Evolutionary conservation across 805 yeast species (phyloP).

Genomic region (Saccharomycopsis sp.): DNA sequence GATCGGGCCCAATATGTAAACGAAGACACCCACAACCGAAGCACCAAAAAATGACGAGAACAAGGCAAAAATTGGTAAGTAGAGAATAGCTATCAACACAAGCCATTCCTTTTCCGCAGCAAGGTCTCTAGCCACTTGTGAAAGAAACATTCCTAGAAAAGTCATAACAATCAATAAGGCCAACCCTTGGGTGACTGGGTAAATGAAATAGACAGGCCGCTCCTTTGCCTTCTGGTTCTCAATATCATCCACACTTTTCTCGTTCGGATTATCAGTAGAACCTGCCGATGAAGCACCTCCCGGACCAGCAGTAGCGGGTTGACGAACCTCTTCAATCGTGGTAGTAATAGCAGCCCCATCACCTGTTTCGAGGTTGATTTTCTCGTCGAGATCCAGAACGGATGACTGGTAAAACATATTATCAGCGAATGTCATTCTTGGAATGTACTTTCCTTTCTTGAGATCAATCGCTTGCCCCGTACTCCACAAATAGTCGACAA

Average conservation of each 20-base stretch:
- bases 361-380: background rate
- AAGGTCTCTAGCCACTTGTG: background rate
- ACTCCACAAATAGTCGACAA: background rate
- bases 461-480: background rate
- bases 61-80: background rate
- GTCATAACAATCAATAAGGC: background rate
- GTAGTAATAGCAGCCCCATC: background rate
- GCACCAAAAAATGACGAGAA: slow-evolving; percentile 1
- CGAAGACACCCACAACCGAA: background rate
- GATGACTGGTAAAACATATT: background rate
- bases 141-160: background rate
- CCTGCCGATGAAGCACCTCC: background rate
- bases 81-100: background rate
- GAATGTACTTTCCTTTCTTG: background rate
- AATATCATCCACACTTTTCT: background rate
- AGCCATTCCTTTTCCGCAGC: background rate
- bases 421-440: slow-evolving; percentile 2
- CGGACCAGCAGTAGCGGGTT: background rate
- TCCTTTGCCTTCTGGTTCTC: background rate
- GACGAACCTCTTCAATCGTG: background rate
- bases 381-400: background rate
- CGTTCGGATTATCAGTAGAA: background rate
- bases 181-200: background rate
- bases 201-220: background rate
- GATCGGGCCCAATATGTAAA: background rate